Conservation (phyloP, 495 filamentous ascomycete species). For the Oleoguttula mirabilis region DNA sequence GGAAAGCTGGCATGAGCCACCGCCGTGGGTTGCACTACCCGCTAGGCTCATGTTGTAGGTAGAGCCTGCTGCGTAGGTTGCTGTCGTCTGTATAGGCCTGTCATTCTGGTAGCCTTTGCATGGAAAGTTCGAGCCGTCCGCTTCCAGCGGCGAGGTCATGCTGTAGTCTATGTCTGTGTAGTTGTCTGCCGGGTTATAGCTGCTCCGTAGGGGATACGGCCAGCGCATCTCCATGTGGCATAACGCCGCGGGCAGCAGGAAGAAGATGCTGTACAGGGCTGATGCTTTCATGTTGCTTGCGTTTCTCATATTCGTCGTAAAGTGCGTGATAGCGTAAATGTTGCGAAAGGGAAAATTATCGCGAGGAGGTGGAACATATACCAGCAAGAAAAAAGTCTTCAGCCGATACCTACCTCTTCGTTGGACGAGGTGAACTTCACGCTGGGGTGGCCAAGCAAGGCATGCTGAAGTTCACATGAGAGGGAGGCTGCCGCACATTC, state of each 20-base stretch:
- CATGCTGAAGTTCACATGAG: too few species aligned
- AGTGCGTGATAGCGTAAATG: too few species aligned
- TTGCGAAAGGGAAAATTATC: too few species aligned
- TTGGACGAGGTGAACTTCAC: too few species aligned
- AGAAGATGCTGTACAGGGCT: conserved; percentile 5
- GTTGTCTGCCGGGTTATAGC: conserved; percentile 38
- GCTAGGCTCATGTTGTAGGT: conserved; percentile 45
- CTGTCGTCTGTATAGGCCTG: conserved; percentile 36
- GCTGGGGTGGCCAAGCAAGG: too few species aligned
- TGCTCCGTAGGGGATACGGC: conserved; percentile 44
- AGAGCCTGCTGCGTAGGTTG: conserved; percentile 43
- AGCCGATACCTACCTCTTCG: too few species aligned
- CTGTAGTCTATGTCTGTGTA: conserved; percentile 34
- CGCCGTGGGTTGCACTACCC: conserved; percentile 48
- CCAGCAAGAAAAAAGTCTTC: too few species aligned
- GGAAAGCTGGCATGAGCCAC: conserved; percentile 53
- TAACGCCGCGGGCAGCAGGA: conserved; percentile 12
- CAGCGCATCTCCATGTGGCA: conserved; percentile 47
- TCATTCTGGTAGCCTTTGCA: conserved; percentile 57
- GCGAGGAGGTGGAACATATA: too few species aligned
- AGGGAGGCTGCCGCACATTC: too few species aligned
- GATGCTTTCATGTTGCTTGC: conserved; percentile 6
- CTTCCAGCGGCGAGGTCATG: conserved; percentile 43
- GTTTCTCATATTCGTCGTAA: too few species aligned
- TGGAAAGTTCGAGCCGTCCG: conserved; percentile 42